Base-by-base conservation (phyloP, 768 basidiomycete genomes). In the Boletus eberwhitei region DNA sequence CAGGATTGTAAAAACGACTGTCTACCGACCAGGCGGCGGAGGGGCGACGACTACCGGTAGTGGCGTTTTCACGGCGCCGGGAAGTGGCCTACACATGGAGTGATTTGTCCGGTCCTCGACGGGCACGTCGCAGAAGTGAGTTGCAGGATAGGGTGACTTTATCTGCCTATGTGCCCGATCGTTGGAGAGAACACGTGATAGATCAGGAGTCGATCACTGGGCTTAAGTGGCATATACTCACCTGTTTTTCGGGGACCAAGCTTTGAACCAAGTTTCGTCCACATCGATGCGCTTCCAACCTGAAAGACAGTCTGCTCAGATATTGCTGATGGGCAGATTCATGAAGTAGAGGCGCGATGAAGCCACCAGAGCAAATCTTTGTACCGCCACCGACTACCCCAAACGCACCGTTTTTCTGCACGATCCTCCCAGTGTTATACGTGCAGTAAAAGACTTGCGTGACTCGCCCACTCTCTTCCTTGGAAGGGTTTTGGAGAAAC, bases 251-350 rank as follows among this genome's bases (percentile, higher is more conserved):
- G 40, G 55, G 1, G 64, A 66, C 62, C 64, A 72, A 13, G 34
- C 50, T 1, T 55, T 55, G 66, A 79, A 79, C 77, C 77, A 80
- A 8, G 56, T 41, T 13, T 79, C 77, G n/a, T 72, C 58, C 2
- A 80, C 68, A 32, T 74, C 66, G 19, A 79, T 69, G 12, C 76
- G 72, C 60, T 79, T 81, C 78, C 78, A 80, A 8, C 78, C 78
- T 79, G 38, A 13, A 48, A 32, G 24, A 24, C 14, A 13, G 5
- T 2, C 40, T 57, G n/a, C 17, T 24, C 12, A 13, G 34, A 59
- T 9, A 31, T 37, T 4, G 44, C 19, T 13, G 52, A 47, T 49
- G 46, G 46, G 46, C 21, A 9, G 31, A 36, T 4, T 21, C 29
- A 41, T 36, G 37, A 26, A 5, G 41, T 13, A 9, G 26, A 35